Evolutionary conservation across 176 grass and related monocot genomes (phyloP).

Genomic region (Phoenix dactylifera): DNA sequence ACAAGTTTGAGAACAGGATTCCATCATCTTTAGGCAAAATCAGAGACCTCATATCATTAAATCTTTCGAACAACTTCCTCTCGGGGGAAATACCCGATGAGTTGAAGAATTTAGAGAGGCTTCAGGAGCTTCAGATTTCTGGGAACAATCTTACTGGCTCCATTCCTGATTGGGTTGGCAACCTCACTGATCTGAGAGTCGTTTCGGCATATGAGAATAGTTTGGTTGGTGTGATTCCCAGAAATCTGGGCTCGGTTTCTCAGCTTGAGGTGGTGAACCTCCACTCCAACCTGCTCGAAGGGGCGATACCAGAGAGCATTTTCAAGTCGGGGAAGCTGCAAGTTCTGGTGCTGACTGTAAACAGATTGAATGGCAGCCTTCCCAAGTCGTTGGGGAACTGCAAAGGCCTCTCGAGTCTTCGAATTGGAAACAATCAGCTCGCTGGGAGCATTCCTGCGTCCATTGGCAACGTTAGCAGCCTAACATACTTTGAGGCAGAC

Average conservation of each 20-base stretch:
- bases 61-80: conserved; percentile 77
- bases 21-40: conserved; percentile 26
- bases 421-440: conserved; percentile 71
- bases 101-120: conserved; percentile 19
- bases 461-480: conserved; percentile 51
- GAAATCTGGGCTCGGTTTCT: conserved; percentile 40
- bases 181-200: conserved; percentile 45
- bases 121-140: conserved; percentile 70
- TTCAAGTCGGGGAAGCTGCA: conserved; percentile 52
- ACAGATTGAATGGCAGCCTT: conserved; percentile 65
- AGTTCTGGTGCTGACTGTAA: conserved; percentile 74
- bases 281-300: conserved; percentile 79
- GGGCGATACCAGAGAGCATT: conserved; percentile 57
- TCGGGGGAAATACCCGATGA: conserved; percentile 39
- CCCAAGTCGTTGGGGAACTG: conserved; percentile 48
- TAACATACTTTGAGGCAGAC: conserved; percentile 89
- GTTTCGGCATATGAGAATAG: conserved; percentile 83
- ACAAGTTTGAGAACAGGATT: conserved; percentile 44
- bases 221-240: conserved; percentile 50
- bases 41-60: conserved; percentile 39
- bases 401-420: conserved; percentile 59
- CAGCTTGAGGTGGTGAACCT: conserved; percentile 71
- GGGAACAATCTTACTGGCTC: conserved; percentile 66
- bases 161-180: conserved; percentile 52
- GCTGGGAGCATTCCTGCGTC: conserved; percentile 52